A percentile compares a stretch with the other conserved stretches of the same genome.
Evolutionary conservation across 2,329 filamentous ascomycete species (phyloP).

Genomic region (Neonectria hederae): DNA sequence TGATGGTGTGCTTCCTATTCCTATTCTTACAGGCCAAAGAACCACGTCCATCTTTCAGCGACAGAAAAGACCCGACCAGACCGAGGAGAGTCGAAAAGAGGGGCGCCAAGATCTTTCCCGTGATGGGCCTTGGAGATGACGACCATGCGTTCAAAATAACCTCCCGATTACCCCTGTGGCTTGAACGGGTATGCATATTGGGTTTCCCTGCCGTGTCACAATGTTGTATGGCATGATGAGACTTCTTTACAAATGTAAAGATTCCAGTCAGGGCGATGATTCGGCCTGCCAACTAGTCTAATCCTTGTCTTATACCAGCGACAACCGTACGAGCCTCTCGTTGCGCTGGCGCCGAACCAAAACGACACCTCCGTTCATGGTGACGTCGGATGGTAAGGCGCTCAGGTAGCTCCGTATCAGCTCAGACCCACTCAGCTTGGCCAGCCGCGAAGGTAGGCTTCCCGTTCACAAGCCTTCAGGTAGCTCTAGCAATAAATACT

Average conservation of each 20-base stretch:
- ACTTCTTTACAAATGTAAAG: not conserved
- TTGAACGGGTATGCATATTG: not conserved
- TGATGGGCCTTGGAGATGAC: not conserved
- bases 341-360: not conserved
- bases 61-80: conserved; percentile 1
- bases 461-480: too few species aligned
- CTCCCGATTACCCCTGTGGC: not conserved
- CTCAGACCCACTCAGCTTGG: not conserved
- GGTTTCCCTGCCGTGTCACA: not conserved
- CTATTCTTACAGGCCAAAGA: not conserved
- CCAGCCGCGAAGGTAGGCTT: too few species aligned
- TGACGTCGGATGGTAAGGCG: not conserved
- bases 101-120: not conserved
- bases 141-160: not conserved
- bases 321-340: not conserved
- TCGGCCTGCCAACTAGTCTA: not conserved
- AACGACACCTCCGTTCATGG: conserved; percentile 1
- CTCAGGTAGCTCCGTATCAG: not conserved
- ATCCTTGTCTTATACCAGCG: not conserved
- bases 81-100: not conserved
- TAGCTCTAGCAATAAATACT: too few species aligned
- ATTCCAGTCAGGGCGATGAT: not conserved
- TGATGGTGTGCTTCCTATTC: not conserved
- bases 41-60: conserved; percentile 5
- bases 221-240: not conserved